These are phyloP conservation scores for Glycine latifolia DNA, from an alignment of 306 rosid species.

Conservation along the genomic window DNA sequence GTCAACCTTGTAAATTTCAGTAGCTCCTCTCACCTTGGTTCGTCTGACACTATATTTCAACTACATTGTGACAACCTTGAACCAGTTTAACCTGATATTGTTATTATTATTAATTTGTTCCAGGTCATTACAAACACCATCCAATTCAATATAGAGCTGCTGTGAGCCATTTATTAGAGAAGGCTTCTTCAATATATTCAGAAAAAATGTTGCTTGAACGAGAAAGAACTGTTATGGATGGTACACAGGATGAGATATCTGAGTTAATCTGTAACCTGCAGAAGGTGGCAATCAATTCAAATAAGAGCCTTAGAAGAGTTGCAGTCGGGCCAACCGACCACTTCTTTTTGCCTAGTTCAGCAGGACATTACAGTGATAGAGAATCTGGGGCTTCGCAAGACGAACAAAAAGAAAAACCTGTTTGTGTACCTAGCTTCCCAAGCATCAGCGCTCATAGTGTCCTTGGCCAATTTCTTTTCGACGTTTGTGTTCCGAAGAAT, in stretches of 20 bases:
- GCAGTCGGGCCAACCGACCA: slow-evolving; percentile 68
- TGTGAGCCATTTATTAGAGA: slow-evolving; percentile 71
- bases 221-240: slow-evolving; percentile 58
- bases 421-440: slow-evolving; percentile 55
- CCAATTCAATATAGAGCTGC: slow-evolving; percentile 83
- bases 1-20: slow-evolving; percentile 81
- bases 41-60: slow-evolving; percentile 45
- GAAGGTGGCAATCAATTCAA: slow-evolving; percentile 73
- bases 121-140: slow-evolving; percentile 81
- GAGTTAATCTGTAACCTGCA: slow-evolving; percentile 60
- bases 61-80: slow-evolving; percentile 26
- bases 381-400: slow-evolving; percentile 57
- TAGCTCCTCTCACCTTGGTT: slow-evolving; percentile 87
- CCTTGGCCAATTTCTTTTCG: slow-evolving; percentile 86
- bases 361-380: slow-evolving; percentile 58
- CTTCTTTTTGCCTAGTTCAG: slow-evolving; percentile 59
- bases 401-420: slow-evolving; percentile 62
- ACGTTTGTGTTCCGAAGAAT: slow-evolving; percentile 81
- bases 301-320: slow-evolving; percentile 64
- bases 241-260: slow-evolving; percentile 53
- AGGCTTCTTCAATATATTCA: slow-evolving; percentile 66
- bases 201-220: slow-evolving; percentile 57
- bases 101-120: slow-evolving; percentile 28
- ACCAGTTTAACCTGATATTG: slow-evolving; percentile 22
- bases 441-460: slow-evolving; percentile 73